A percentile compares a stretch with the other conserved stretches of the same genome.
These are phyloP conservation scores for Eimeria tenella DNA, from an alignment of 169 alveolate genomes.

Conservation along the genomic window DNA sequence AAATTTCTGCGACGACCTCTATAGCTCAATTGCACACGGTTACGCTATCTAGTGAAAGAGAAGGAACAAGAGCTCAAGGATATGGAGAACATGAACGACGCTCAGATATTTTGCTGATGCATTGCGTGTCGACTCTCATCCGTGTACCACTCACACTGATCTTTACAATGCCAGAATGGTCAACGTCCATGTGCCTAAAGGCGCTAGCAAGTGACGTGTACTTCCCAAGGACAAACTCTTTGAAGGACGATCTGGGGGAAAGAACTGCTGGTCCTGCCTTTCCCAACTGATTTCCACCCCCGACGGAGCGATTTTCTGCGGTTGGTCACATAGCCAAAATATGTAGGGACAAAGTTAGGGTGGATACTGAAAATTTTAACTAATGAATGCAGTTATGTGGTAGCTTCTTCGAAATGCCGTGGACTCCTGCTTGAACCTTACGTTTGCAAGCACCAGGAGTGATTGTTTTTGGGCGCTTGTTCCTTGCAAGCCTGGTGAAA, in stretches of 20 bases:
- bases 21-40: no score
- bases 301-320: background rate
- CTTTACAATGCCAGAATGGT: conserved; percentile 47
- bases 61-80: conserved; percentile 37
- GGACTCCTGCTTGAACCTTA: background rate
- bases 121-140: no score
- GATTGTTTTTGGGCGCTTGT: conserved; percentile 43
- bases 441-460: conserved; percentile 18
- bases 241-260: conserved; percentile 56
- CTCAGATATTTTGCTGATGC: no score
- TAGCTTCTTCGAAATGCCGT: no score
- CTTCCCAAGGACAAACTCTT: conserved; percentile 50
- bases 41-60: conserved; percentile 4
- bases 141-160: conserved; percentile 35
- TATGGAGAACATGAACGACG: background rate
- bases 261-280: background rate
- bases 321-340: no score
- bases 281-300: background rate
- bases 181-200: conserved; percentile 77
- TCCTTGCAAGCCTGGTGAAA: conserved; percentile 50
- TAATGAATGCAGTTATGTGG: no score
- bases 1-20: no score
- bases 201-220: conserved; percentile 74
- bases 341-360: no score
- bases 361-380: no score